These are phyloP conservation scores for Paramyrothecium roridum DNA, from an alignment of 2,329 filamentous ascomycete species.

Conservation along the genomic window DNA sequence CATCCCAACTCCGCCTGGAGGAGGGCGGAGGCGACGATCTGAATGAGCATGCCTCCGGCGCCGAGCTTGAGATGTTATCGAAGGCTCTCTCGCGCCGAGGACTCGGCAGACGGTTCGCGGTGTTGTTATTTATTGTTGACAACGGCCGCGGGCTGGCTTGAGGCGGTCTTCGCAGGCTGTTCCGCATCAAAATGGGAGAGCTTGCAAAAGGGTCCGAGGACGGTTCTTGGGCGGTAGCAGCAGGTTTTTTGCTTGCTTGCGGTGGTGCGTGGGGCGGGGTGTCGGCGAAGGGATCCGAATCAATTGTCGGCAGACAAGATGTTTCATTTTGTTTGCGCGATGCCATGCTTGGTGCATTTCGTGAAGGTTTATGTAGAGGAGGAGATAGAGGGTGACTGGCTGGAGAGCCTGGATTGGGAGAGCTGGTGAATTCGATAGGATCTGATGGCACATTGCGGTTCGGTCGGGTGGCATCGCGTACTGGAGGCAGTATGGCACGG, in stretches of 20 bases:
- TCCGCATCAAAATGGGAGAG: constrained; percentile 6
- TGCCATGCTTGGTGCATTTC: not conserved
- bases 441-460: constrained; percentile 10
- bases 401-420: constrained; percentile 14
- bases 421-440: constrained; percentile 34
- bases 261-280: constrained; percentile 19
- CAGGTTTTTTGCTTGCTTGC: constrained; percentile 1
- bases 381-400: not conserved
- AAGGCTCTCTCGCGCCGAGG: constrained; percentile 23
- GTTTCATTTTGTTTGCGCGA: not conserved
- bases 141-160: not conserved
- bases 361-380: constrained; percentile 1
- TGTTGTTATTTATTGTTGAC: not conserved
- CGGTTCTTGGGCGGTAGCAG: constrained; percentile 4
- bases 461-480: not conserved
- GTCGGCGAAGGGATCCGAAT: constrained; percentile 31
- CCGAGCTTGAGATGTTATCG: constrained; percentile 54
- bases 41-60: constrained; percentile 32
- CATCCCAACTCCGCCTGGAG: not conserved
- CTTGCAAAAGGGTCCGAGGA: constrained; percentile 18
- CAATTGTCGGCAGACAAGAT: constrained; percentile 2
- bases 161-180: not conserved
- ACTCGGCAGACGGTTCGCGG: not conserved
- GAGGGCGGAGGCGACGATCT: constrained; percentile 10
- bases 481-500: not conserved